Evolutionary conservation across 768 basidiomycete species (phyloP).

Genomic region (Lentinula aciculospora): DNA sequence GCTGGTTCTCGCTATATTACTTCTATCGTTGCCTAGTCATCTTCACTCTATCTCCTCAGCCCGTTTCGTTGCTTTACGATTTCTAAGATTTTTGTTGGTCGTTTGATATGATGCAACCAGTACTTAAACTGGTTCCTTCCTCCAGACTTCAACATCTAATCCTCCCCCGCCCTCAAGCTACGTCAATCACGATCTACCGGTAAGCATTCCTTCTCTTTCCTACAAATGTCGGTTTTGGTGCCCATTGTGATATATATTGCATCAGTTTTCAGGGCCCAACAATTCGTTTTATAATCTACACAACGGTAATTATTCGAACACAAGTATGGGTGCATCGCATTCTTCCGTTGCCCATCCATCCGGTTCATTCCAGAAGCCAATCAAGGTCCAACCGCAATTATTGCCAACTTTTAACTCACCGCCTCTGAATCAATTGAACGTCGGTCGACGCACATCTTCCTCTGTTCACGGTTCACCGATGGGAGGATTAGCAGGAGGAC

Average conservation of each 20-base stretch:
- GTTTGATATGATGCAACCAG: neutral
- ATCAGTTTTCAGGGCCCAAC: neutral
- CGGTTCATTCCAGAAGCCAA: neutral
- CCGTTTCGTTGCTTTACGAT: neutral
- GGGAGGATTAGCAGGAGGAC: neutral
- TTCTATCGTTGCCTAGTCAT: neutral
- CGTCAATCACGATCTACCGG: neutral
- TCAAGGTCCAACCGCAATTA: neutral
- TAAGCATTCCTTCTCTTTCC: neutral
- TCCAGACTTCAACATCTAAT: neutral
- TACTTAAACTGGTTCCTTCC: neutral
- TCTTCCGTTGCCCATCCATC: neutral
- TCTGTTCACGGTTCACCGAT: neutral
- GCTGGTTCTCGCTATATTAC: neutral
- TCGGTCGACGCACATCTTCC: neutral
- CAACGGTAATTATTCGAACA: neutral
- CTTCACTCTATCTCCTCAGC: neutral
- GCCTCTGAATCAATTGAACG: neutral
- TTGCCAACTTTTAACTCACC: constrained; percentile 1
- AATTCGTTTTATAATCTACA: constrained; percentile 1
- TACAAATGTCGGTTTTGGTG: neutral
- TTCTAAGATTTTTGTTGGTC: neutral
- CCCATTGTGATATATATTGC: neutral
- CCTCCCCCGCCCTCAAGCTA: neutral
- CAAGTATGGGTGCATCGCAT: neutral